phyloP scores from a whole-genome alignment of 2,329 filamentous ascomycete genomes.

The Aspergillus aculeatinus region DNA sequence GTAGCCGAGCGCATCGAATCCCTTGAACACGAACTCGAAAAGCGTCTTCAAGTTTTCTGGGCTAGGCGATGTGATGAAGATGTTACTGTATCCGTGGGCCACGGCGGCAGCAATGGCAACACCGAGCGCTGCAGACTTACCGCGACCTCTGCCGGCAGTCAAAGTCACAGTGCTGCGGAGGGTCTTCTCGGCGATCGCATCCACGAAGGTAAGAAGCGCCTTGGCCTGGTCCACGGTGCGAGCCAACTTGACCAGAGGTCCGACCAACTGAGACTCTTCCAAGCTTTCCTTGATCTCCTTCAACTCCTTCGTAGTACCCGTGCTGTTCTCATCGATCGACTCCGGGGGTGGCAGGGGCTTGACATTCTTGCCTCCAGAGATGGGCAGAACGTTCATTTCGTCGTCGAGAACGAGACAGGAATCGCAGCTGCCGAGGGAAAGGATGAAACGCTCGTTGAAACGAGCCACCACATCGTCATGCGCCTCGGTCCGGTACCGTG shows the following conservation, averaged over 20 bases:
- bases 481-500: constrained; percentile 92
- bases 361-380: constrained; percentile 91
- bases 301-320: constrained; percentile 70
- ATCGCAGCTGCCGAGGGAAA: constrained; percentile 92
- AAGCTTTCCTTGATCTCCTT: constrained; percentile 84
- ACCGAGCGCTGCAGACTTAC: constrained; percentile 94
- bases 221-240: constrained; percentile 95
- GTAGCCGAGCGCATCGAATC: constrained; percentile 91
- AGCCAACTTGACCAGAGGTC: constrained; percentile 77
- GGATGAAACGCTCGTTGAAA: constrained; percentile 96
- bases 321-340: constrained; percentile 69
- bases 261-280: constrained; percentile 80
- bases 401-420: constrained; percentile 95
- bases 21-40: constrained; percentile 98
- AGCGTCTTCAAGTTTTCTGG: constrained; percentile 98
- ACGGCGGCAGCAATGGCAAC: constrained; percentile 91
- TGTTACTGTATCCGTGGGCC: constrained; percentile 96
- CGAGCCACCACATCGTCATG: constrained; percentile 91
- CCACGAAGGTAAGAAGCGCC: constrained; percentile 92
- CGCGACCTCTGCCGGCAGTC: constrained; percentile 89
- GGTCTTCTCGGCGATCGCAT: constrained; percentile 95
- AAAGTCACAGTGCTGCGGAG: constrained; percentile 88
- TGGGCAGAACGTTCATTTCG: constrained; percentile 93
- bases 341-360: constrained; percentile 76
- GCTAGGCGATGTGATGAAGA: constrained; percentile 97